Base-by-base conservation (phyloP, 768 basidiomycete species). In the Suillus brevipes region DNA sequence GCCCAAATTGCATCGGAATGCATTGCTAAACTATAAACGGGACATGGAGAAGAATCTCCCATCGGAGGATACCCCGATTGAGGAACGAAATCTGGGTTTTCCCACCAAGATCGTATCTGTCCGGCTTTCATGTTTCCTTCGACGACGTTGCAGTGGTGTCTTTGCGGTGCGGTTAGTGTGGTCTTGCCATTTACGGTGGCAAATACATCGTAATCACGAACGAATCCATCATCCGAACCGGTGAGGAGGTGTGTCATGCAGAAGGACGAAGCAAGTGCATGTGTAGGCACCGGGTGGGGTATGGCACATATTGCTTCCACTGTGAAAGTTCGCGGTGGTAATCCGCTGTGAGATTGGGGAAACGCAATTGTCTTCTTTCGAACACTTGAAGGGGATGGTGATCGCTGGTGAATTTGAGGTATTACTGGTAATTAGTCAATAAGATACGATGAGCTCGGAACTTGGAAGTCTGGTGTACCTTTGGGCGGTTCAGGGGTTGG, bases 1-100 rank as follows among this genome's bases (percentile, higher is more conserved):
- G 90, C 84, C 95, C 95, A 99, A 10, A 99, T 79, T 14, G 93
- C 97, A 75, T 99, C 95, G 4, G 90, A 89, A 63, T 99, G 95
- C 82, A 95, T 89, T 10, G 88, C 87, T 73, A 99, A 82, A 72
- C 94, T 96, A 76, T 95, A 94, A 20, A 97, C 94, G 12, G 97
- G 89, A 25, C 87, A 85, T 53, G 86, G 74, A 25, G 81, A 70
- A 25, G 80, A 69, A 45, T 89, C 88, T 25, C 87, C 86, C 31
- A 83, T 83, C 25, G 73, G 67, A n/a, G 70, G 70, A 64, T 78
- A 70, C 16, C 74, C 72, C 23, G 47, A 60, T 59, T 69, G 73
- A 53, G 62, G 37, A 58, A 65, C 56, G 40, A 72, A 65, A 62
- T 75, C 76, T 28, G 75, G 69, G 73, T 95, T 95, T 77, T 91